These are phyloP conservation scores for Drechslera avenae DNA, from an alignment of 2,329 filamentous ascomycete species.

Conservation along the genomic window DNA sequence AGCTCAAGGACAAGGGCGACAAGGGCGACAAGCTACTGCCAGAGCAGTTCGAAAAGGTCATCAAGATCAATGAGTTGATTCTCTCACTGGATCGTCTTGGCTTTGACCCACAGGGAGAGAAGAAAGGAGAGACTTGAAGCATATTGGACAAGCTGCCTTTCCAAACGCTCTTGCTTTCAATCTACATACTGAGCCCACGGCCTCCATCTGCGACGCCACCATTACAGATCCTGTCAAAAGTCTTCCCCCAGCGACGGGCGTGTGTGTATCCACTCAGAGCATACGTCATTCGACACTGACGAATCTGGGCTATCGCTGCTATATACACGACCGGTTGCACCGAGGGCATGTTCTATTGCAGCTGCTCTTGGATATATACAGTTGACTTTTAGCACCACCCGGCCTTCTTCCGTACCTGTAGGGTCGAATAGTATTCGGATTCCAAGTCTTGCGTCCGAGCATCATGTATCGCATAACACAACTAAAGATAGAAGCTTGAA, in stretches of 20 bases:
- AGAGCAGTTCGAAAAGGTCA: conserved; percentile 96
- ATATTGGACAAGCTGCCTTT: background rate
- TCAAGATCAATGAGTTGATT: conserved; percentile 93
- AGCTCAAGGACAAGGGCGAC: conserved; percentile 89
- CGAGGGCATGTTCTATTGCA: no score
- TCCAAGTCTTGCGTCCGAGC: background rate
- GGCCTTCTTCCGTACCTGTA: background rate
- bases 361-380: no score
- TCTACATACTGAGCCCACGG: background rate
- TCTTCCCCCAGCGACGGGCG: no score
- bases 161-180: background rate
- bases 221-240: background rate
- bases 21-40: conserved; percentile 81
- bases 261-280: no score
- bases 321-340: no score
- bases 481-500: background rate
- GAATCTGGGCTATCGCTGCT: no score
- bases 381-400: background rate
- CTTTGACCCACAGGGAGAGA: conserved; percentile 78
- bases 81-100: conserved; percentile 84
- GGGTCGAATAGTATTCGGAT: background rate
- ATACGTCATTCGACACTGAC: no score
- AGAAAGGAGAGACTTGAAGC: conserved; percentile 50
- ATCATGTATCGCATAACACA: background rate
- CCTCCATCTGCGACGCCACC: no score